Conservation (phyloP, 345 rosid species). For the Jatropha curcas region DNA sequence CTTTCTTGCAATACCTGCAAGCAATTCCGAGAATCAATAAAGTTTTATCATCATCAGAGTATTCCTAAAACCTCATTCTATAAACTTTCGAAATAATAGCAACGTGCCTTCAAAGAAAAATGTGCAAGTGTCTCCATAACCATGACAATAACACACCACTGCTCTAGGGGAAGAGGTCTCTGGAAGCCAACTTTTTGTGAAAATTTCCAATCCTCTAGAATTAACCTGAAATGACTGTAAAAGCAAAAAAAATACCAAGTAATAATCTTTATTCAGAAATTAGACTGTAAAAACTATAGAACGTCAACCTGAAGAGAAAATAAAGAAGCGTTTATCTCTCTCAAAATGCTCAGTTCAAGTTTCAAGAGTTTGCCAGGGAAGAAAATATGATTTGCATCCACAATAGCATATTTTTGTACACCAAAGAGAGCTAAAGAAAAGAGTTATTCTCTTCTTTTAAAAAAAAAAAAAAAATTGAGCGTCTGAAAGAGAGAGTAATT, state of each 20-base stretch:
- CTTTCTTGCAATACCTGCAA: conserved; percentile 84
- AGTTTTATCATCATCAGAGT: conserved; percentile 8
- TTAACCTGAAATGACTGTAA: conserved; percentile 69
- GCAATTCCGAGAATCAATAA: conserved; percentile 12
- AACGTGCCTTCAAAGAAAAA: conserved; percentile 89
- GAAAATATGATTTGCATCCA: not conserved
- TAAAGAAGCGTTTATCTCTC: too few species aligned
- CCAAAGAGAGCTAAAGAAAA: not conserved
- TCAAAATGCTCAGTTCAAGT: too few species aligned
- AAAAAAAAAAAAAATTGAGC: not conserved
- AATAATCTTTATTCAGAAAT: conserved; percentile 6
- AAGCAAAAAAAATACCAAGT: conserved; percentile 5
- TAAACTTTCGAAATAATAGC: conserved; percentile 8
- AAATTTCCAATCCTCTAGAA: conserved; percentile 85
- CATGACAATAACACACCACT: conserved; percentile 83
- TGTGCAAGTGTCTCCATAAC: conserved; percentile 97
- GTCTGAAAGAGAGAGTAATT: not conserved
- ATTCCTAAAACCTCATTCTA: conserved; percentile 13
- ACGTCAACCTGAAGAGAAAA: too few species aligned
- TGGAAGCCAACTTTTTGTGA: conserved; percentile 90
- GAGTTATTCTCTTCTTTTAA: too few species aligned
- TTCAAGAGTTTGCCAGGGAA: not conserved
- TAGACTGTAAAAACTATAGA: not conserved
- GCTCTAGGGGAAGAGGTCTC: conserved; percentile 59
- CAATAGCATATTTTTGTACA: conserved; percentile 1